Percentiles rank a stretch among this genome's conserved stretches.
These are phyloP conservation scores for Pythium brassicae DNA, from an alignment of 352 stramenopile genomes.

Conservation along the genomic window DNA sequence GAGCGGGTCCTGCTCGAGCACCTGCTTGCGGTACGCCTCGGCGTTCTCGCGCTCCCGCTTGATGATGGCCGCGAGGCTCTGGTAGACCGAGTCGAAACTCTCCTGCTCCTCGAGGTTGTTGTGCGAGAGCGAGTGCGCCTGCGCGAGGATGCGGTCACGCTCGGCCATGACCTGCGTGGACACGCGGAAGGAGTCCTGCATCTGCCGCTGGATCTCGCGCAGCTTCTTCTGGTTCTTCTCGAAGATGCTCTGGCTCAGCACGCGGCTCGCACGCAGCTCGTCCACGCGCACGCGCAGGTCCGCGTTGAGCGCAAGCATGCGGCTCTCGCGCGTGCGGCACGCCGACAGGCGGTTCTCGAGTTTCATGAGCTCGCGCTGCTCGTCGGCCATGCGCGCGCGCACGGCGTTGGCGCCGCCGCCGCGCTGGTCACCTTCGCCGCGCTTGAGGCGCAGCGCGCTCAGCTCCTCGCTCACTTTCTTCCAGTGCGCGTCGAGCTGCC, in stretches of 20 bases:
- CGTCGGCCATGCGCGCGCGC: slow-evolving; percentile 59
- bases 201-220: slow-evolving; percentile 68
- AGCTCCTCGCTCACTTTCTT: slow-evolving; percentile 66
- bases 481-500: slow-evolving; percentile 64
- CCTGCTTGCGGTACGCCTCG: slow-evolving; percentile 73
- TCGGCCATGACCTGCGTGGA: slow-evolving; percentile 72
- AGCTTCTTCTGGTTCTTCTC: slow-evolving; percentile 79
- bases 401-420: slow-evolving; percentile 69
- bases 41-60: slow-evolving; percentile 70
- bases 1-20: slow-evolving; percentile 65
- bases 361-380: slow-evolving; percentile 75
- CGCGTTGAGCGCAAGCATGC: slow-evolving; percentile 56
- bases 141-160: slow-evolving; percentile 62
- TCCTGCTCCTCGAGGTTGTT: slow-evolving; percentile 78
- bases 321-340: slow-evolving; percentile 71
- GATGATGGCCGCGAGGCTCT: slow-evolving; percentile 67
- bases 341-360: slow-evolving; percentile 73
- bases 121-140: slow-evolving; percentile 59
- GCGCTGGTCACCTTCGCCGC: slow-evolving; percentile 67
- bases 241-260: slow-evolving; percentile 69
- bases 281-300: slow-evolving; percentile 54
- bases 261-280: slow-evolving; percentile 52
- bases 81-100: slow-evolving; percentile 67
- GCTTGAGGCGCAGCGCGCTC: slow-evolving; percentile 56
- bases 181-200: slow-evolving; percentile 67